Base-by-base conservation (phyloP, 352 stramenopile genomes). In the Blastocystis sp. region DNA sequence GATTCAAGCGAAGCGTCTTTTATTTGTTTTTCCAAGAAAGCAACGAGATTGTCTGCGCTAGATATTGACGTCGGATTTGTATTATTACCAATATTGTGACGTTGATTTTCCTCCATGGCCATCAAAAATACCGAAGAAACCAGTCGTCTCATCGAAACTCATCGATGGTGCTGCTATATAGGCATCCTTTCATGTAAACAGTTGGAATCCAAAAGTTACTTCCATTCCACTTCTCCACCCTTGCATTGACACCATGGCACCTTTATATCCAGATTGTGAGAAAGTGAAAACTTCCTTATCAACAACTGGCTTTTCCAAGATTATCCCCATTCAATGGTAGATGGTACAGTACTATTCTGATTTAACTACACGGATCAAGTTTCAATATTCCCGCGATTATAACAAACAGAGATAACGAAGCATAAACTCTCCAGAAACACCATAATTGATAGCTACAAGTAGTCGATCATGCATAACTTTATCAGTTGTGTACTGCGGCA, bases 401-500 rank as follows among this genome's bases (percentile, higher is more conserved):
- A 35, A 78, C 52, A 81, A 81, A 67, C 56, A 69, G 9, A 67
- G 5, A 24, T 51, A 87, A 74, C 77, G 59, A 19, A 87, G 35
- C 21, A 87, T 58, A 65, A 87, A 87, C 32, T 87, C 77, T 16
- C 77, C 77, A 37, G 77, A 66, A 24, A 46, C 35, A 46, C 77
- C 77, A 42, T 61, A 87, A 42, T 87, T 35, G 5, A 96, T 94
- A 32, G 93, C 93, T 37, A 94, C 94, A 11, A 95, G 81, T 16
- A 96, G 83, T 86, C 93, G 94, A 54, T 93, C 91, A 19, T 89
- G 87, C 49, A 95, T 88, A 6, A 95, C 90, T 42, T 90, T 67
- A 39, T 93, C 89, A 66, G 90, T 94, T 37, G 92, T 94, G 87
- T 96, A 96, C 29, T 88, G 83, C 5, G 94, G 93, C 46, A 97